Percentiles rank a stretch among this genome's conserved stretches.
Evolutionary conservation across 2,329 filamentous ascomycete species (phyloP).

Genomic region (Penicillium sp.): DNA sequence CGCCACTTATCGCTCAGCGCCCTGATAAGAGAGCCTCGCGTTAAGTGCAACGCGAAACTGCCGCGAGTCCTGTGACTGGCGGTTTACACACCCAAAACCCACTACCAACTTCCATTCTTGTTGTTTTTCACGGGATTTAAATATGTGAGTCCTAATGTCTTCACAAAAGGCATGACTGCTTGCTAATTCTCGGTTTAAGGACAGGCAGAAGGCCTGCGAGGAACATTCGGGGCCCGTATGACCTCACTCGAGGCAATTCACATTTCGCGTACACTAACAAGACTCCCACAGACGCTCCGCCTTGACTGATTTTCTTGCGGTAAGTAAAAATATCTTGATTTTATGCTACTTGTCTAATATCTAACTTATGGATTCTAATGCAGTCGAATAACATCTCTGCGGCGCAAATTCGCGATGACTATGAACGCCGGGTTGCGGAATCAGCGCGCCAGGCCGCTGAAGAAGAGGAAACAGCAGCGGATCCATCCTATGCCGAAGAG

Average conservation of each 20-base stretch:
- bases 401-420: slow-evolving; percentile 59
- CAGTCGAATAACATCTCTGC: slow-evolving; percentile 66
- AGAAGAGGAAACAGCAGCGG: slow-evolving; percentile 29
- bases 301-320: slow-evolving; percentile 65
- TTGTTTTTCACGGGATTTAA: too few species aligned
- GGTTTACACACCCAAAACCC: slow-evolving; percentile 1
- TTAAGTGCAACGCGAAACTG: slow-evolving; percentile 45
- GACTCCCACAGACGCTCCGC: slow-evolving; percentile 54
- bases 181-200: slow-evolving; percentile 17
- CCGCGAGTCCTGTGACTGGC: slow-evolving; percentile 38
- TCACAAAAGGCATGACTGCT: neutral
- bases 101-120: neutral
- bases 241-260: slow-evolving; percentile 10
- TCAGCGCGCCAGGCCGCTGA: slow-evolving; percentile 42
- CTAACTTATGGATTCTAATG: neutral
- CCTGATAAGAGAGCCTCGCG: slow-evolving; percentile 29
- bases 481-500: slow-evolving; percentile 20
- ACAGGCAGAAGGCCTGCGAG: slow-evolving; percentile 30
- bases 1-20: slow-evolving; percentile 11
- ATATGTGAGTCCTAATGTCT: slow-evolving; percentile 1
- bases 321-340: slow-evolving; percentile 35
- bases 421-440: slow-evolving; percentile 53
- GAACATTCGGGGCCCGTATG: slow-evolving; percentile 49
- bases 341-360: neutral
- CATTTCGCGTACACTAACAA: slow-evolving; percentile 16